Evolutionary conservation across 2,329 filamentous ascomycete genomes (phyloP), one percentile per base, ranked within the genome.

Genomic region (Geosmithia putterillii): DNA sequence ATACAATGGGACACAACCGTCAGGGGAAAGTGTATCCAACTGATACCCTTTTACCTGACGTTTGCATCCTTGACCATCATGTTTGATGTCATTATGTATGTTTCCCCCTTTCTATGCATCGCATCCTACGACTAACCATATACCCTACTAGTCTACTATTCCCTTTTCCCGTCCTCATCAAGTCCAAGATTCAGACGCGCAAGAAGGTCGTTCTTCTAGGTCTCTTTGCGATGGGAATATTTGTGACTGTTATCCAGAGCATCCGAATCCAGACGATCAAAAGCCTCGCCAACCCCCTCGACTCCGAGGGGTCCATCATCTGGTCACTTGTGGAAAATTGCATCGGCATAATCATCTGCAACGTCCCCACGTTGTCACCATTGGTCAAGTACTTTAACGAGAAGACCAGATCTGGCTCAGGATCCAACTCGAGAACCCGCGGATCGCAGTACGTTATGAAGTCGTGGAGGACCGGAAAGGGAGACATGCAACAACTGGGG

Each of bases 181-280:
- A 53, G 14, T 56, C 60, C 1, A 57, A 59, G 35, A 59, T 68
- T 22, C 60, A 62, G 22, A 50, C 44, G 1, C 59, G 60, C 20
- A 65, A 64, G 41, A 69, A 71, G 52, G 38, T 62, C 3, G 59
- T 67, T 3, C 56, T 72, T 0, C 54, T 63, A 1, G 54, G 54
- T 5, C 56, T 72, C 22, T 73, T 73, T 50, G 58, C 60, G 3
- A 58, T 74, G 20, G 71, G 70, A n/a, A 54, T 67, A 42, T 73
- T 74, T 55, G 63, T 73, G 38, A 70, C 66, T 5, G 48, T 69
- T 40, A 69, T 73, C 44, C 70, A 73, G 49, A 63, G 70, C 44
- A 61, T 74, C 46, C 70, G 70, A 14, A 68, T 73, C 45, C 61
- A 66, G 44, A 70, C 65, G n/a, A 64, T 74, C 47, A 57, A 58